These are phyloP conservation scores for Cercophora newfieldiana DNA, from an alignment of 495 filamentous ascomycete species.

Conservation along the genomic window DNA sequence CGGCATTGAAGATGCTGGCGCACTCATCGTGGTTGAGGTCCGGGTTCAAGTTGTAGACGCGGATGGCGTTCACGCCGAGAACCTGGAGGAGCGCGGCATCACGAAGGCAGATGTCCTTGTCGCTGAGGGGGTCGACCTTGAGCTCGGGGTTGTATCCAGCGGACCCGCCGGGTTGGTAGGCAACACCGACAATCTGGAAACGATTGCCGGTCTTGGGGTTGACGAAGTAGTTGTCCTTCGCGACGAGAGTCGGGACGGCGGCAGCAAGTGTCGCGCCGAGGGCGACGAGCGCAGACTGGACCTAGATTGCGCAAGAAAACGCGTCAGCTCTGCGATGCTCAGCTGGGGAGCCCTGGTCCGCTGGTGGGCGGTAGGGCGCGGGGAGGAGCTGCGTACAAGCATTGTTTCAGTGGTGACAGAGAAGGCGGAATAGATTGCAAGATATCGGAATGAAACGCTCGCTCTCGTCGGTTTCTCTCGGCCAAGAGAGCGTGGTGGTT, in stretches of 20 bases:
- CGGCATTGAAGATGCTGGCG: constrained; percentile 84
- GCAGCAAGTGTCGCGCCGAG: constrained; percentile 54
- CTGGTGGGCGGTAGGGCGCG: neutral
- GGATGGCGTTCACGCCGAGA: constrained; percentile 83
- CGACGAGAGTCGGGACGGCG: constrained; percentile 71
- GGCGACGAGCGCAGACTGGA: constrained; percentile 44
- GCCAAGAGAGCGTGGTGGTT: neutral
- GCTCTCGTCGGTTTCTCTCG: neutral
- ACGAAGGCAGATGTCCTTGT: constrained; percentile 73
- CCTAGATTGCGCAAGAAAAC: constrained; percentile 20
- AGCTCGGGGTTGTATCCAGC: constrained; percentile 67
- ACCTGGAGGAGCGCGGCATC: constrained; percentile 92
- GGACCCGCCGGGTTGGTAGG: constrained; percentile 91
- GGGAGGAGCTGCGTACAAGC: constrained; percentile 14
- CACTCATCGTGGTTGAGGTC: constrained; percentile 83
- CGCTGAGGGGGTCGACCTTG: constrained; percentile 71
- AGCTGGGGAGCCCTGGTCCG: neutral
- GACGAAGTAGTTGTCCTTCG: constrained; percentile 79
- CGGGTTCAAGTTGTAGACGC: constrained; percentile 90
- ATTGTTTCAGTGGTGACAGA: constrained; percentile 5
- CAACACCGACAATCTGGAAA: constrained; percentile 87
- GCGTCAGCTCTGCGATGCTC: neutral
- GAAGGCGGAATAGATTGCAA: neutral
- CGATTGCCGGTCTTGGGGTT: constrained; percentile 74
- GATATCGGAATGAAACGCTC: neutral